Base-by-base conservation (phyloP, 2,329 filamentous ascomycete species). In the Paracorniculantispora psalliotae region DNA sequence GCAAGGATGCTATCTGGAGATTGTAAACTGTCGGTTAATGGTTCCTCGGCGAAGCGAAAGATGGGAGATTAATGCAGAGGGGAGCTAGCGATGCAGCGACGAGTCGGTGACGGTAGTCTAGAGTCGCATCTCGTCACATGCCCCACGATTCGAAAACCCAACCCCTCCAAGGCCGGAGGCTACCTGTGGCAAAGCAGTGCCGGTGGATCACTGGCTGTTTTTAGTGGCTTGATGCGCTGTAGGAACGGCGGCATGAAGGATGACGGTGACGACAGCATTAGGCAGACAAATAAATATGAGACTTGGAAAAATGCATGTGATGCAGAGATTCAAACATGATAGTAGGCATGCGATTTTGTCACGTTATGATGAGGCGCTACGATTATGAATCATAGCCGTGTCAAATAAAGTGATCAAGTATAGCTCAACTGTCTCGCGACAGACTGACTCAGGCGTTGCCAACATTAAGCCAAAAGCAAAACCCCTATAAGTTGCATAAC, bases 71-170 rank as follows among this genome's bases (percentile, higher is more conserved):
- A n/a, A 33, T 52, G 61, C 23, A 37, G 50, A 26, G 37, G 28
- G 21, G 35, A 33, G 43, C 52, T 55, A 53, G 50, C 50, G 15
- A 53, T 23, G 35, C 2, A 46, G 39, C 26, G 52, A 55, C 26
- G 52, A 58, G 55, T 58, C 55, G 55, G 55, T 58, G 55, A 58
- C 55, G 55, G 55, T 13, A 25, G 46, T 43, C 44, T 49, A 33
- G 25, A 58, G 55, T 51, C 13, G 46, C 41, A 46, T 50, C 55
- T 58, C 55, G 55, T 51, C 55, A 58, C 55, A 58, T 58, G 55
- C 55, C 55, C 55, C 55, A 58, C 55, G 55, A 58, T 44, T 55
- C 52, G 26, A 55, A 47, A 46, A 46, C 52, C 52, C 41, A 51
- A 47, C 50, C 35, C 50, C 35, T 41, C 49, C 35, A 43, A 30